Base-by-base conservation (phyloP, 352 stramenopile genomes). In the Pythium myriotylum region DNA sequence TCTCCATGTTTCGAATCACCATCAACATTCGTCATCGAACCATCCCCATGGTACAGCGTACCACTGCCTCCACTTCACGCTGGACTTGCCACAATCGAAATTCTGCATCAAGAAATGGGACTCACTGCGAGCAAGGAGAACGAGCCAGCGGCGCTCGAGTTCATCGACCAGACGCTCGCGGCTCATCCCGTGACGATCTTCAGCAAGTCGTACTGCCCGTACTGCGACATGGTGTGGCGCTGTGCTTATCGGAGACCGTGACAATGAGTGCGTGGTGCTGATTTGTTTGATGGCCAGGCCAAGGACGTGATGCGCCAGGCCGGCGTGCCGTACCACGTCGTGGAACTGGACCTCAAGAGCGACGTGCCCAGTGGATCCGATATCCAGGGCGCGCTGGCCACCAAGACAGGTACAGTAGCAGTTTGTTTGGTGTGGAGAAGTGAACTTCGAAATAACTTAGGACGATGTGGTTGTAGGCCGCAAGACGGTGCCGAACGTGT, bases 401-500 rank as follows among this genome's bases (percentile, higher is more conserved):
- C 79, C 47, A 84, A 96, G 56, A 98, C 94, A 12, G 94, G 91
- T 88, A 58, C 35, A 50, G 55, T 9, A 35, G 13, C 24, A 37
- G 22, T 39, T 54, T 16, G 8, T 54, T n/a, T n/a, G n/a, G n/a
- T n/a, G n/a, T n/a, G n/a, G n/a, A n/a, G n/a, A n/a, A n/a, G n/a
- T n/a, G n/a, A n/a, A n/a, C n/a, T n/a, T n/a, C n/a, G n/a, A n/a
- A n/a, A n/a, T n/a, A n/a, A 35, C 29, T 35, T 5, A 35, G 29
- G 29, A n/a, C n/a, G n/a, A 9, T 27, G 10, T 20, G 12, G 45
- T 16, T 19, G 87, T 79, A 74, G 94, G 92, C 53, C 91, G 97
- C 50, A 76, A 82, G 47, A 98, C 92, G 5, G 96, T 99, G 41
- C 96, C 97, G 2, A 98, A 99, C 68, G 94, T 99, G 22, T 99